Base-by-base conservation (phyloP, 495 filamentous ascomycete genomes). In the Hypoxylon fragiforme region DNA sequence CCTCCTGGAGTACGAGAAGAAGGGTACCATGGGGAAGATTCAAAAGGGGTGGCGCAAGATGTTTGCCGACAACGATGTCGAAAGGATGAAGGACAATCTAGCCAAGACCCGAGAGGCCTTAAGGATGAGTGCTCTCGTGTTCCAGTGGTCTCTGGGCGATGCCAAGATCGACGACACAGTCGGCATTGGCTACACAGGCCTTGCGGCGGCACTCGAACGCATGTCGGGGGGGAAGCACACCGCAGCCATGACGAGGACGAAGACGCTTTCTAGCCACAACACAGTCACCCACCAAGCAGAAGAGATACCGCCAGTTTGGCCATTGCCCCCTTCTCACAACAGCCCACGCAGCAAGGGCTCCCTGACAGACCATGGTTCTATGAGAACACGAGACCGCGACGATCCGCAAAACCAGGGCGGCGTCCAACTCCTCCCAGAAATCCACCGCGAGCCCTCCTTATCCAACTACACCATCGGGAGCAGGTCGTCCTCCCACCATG, bases 1-100 rank as follows among this genome's bases (percentile, higher is more conserved):
- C 36, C 67, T 78, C 40, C 56, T 80, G 5, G 76, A 78, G 12
- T 73, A 74, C 46, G 77, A 80, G 44, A 60, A 64, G 34, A 73
- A 74, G 43, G 72, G 74, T 2, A 69, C 75, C n/a, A 67, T 77
- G 55, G 73, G 72, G 7, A 74, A 69, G 47, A 63, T 79, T 6
- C 71, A 77, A 30, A 71, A 76, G n/a, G 77, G 77, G 44, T 79
- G 74, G 77, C 71, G 72, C 55, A 70, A 59, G 59, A 67, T 74
- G 58, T 74, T 72, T 38, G 65, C 63, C 7, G 69, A 76, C 26
- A 69, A 62, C 40, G 76, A 79, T 31, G 63, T 79, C 18, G 66
- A 68, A 15, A 75, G 73, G 57, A 69, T 77, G 66, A 67, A 62
- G 26, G 42, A 60, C 0, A 69, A 70, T 4, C 57, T 79, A 11